These are phyloP conservation scores for Penicillium sclerotiorum DNA, from an alignment of 2,329 filamentous ascomycete species.

Conservation along the genomic window DNA sequence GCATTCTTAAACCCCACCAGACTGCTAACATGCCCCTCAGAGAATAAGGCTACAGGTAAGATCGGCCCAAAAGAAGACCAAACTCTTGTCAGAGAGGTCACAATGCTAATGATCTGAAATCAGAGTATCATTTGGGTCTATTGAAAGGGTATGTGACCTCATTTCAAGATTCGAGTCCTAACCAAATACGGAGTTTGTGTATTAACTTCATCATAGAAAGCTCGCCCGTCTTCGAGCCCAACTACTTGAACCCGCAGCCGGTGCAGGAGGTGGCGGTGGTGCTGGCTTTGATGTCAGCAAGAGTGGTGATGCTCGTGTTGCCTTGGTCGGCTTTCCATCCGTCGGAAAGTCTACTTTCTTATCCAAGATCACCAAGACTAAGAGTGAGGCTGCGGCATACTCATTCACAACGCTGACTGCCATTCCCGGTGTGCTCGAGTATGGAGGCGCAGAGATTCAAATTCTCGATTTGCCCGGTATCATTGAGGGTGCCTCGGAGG, in stretches of 20 bases:
- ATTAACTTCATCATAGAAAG: conserved; percentile 65
- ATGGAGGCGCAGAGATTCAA: conserved; percentile 97
- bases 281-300: conserved; percentile 91
- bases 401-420: conserved; percentile 97
- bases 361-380: conserved; percentile 98
- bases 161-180: neutral
- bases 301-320: conserved; percentile 93
- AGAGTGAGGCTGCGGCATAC: conserved; percentile 93
- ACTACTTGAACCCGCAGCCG: conserved; percentile 83
- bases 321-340: conserved; percentile 96
- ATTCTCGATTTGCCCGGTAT: conserved; percentile 97
- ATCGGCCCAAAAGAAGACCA: conserved; percentile 11
- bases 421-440: conserved; percentile 95
- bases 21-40: conserved; percentile 54
- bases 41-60: conserved; percentile 98
- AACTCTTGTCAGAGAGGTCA: neutral
- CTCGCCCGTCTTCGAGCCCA: conserved; percentile 93
- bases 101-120: conserved; percentile 10
- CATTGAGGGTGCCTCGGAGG: conserved; percentile 94
- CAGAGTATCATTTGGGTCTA: conserved; percentile 97
- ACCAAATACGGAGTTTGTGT: neutral
- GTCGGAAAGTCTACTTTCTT: conserved; percentile 98
- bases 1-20: conserved; percentile 18
- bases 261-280: conserved; percentile 75
- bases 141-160: conserved; percentile 74